Conservation (phyloP, 2,329 filamentous ascomycete species). For the Paraphaeosphaeria sporulosa region DNA sequence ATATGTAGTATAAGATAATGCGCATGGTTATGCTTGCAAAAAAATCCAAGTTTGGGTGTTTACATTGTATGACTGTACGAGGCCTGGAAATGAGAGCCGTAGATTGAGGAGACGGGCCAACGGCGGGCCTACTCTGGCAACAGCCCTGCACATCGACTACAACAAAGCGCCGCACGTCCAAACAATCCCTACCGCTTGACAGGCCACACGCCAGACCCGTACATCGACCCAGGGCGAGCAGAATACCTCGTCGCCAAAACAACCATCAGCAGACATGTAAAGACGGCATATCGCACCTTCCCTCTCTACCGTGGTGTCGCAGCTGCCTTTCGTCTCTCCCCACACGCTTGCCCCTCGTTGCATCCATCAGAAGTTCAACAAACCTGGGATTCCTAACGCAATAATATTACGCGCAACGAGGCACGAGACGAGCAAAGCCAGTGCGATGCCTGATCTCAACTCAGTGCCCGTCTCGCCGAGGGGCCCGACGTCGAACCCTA, state of each 20-base stretch:
- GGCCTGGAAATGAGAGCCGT: background rate
- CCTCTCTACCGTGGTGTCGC: conserved; percentile 7
- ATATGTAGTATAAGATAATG: background rate
- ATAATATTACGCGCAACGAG: conserved; percentile 24
- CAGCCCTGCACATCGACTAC: conserved; percentile 23
- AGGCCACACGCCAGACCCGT: conserved; percentile 9
- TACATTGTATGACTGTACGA: background rate
- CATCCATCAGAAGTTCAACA: background rate
- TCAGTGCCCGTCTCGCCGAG: conserved; percentile 17
- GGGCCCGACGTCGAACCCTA: conserved; percentile 18
- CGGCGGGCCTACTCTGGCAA: conserved; percentile 15
- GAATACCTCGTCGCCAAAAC: conserved; percentile 21
- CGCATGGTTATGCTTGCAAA: background rate
- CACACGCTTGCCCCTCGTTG: background rate
- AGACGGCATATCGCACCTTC: conserved; percentile 13
- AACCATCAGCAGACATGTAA: conserved; percentile 23
- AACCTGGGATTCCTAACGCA: conserved; percentile 23
- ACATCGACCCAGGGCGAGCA: conserved; percentile 19
- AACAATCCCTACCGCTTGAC: conserved; percentile 12
- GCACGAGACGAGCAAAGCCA: background rate
- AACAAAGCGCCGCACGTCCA: conserved; percentile 17
- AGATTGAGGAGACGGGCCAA: conserved; percentile 24
- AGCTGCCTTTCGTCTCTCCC: conserved; percentile 10
- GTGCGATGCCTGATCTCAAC: conserved; percentile 20
- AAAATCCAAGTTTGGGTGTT: background rate